A percentile compares a stretch with the other conserved stretches of the same genome.
Conservation (phyloP, 2,329 filamentous ascomycete species). For the Ceratocystis destructans region DNA sequence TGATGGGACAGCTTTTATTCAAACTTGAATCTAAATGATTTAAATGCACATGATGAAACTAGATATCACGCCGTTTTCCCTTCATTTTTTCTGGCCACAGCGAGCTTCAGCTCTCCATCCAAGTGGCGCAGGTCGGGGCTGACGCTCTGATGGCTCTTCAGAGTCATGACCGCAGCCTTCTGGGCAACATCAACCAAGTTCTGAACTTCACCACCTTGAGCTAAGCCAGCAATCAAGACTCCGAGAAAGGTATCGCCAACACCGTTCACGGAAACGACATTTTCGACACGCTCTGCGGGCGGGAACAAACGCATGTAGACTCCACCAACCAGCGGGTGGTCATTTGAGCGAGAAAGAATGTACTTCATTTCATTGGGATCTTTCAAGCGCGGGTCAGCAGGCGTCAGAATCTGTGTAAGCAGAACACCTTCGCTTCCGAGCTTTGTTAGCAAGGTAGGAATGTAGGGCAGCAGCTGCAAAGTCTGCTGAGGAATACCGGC, state of each 20-base stretch:
- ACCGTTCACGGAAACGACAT: conserved; percentile 76
- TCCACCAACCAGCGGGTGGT: conserved; percentile 48
- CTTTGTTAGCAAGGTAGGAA: conserved; percentile 75
- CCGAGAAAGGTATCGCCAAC: conserved; percentile 89
- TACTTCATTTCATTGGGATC: conserved; percentile 51
- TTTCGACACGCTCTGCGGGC: conserved; percentile 44
- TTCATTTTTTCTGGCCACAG: conserved; percentile 18
- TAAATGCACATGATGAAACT: neutral
- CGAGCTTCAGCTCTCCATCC: conserved; percentile 27
- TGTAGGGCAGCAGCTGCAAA: conserved; percentile 74
- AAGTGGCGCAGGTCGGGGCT: conserved; percentile 41
- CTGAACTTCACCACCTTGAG: conserved; percentile 41
- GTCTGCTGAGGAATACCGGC: conserved; percentile 70
- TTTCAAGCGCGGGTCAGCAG: conserved; percentile 53
- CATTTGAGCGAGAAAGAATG: conserved; percentile 51
- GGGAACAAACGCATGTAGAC: conserved; percentile 70
- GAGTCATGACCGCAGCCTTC: conserved; percentile 61
- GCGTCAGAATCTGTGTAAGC: conserved; percentile 54
- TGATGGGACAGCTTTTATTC: neutral
- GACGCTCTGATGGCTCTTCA: conserved; percentile 64
- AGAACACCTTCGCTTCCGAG: conserved; percentile 64
- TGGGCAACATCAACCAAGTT: conserved; percentile 69
- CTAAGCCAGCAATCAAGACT: conserved; percentile 65
- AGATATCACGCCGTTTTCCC: neutral
- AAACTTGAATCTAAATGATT: neutral